Conservation (phyloP, 768 basidiomycete genomes). For the Galerina marginata region DNA sequence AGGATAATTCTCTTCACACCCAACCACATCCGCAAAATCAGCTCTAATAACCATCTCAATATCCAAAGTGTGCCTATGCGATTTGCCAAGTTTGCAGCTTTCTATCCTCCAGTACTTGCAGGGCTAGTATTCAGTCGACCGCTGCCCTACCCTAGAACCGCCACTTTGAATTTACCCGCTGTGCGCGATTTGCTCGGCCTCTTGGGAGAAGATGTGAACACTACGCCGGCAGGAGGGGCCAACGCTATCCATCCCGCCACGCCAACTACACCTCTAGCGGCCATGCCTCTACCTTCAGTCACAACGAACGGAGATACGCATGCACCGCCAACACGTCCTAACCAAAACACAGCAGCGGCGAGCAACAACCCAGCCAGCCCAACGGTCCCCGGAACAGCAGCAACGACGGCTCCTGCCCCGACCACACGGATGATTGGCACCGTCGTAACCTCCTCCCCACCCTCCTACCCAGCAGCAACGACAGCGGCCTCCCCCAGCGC, state of each 20-base stretch:
- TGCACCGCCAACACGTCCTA: too few relatives aligned
- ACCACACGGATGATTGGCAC: slow-evolving; percentile 4
- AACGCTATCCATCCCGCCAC: background rate
- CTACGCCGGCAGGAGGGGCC: background rate
- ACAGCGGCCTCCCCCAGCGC: slow-evolving; percentile 4
- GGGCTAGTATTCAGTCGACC: slow-evolving; percentile 7
- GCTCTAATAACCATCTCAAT: background rate
- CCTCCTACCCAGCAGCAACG: background rate
- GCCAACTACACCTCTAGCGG: background rate
- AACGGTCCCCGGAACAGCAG: background rate
- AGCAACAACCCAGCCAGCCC: too few relatives aligned
- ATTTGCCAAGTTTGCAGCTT: background rate
- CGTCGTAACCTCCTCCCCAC: background rate
- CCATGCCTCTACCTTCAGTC: background rate
- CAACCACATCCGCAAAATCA: background rate
- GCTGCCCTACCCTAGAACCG: background rate
- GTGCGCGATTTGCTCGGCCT: slow-evolving; percentile 17
- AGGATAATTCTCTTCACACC: background rate
- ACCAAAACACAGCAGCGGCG: too few relatives aligned
- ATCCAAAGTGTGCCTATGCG: slow-evolving; percentile 5
- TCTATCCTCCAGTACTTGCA: slow-evolving; percentile 6
- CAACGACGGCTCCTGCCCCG: background rate
- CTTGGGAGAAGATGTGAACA: slow-evolving; percentile 8
- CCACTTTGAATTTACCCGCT: background rate
- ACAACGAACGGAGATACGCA: background rate